phyloP scores from a whole-genome alignment of 2,329 filamentous ascomycete genomes.

The Penicillium sp. region DNA sequence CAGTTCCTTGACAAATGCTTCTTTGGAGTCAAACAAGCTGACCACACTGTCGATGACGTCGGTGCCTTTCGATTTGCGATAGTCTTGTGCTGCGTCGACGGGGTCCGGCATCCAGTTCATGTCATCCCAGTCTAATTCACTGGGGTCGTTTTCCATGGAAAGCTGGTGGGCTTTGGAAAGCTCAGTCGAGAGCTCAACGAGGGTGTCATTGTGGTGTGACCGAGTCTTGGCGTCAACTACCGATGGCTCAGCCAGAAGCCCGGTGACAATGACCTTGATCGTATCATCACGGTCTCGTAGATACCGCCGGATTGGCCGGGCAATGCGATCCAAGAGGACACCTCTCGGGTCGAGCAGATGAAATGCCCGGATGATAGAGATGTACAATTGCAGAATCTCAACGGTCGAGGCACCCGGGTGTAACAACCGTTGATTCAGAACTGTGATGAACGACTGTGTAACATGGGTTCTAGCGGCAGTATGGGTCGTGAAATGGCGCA shows the following conservation, averaged over 20 bases:
- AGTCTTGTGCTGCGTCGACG: conserved; percentile 88
- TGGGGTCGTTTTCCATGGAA: conserved; percentile 51
- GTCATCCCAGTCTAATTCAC: conserved; percentile 85
- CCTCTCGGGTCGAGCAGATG: conserved; percentile 65
- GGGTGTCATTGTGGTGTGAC: conserved; percentile 42
- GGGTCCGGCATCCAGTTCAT: conserved; percentile 93
- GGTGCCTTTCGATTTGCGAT: conserved; percentile 82
- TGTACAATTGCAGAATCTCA: conserved; percentile 68
- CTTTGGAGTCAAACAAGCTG: conserved; percentile 82
- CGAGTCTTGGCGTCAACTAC: conserved; percentile 38
- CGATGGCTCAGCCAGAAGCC: conserved; percentile 59
- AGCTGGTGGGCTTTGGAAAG: conserved; percentile 47
- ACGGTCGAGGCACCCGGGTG: conserved; percentile 67
- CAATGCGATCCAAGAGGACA: conserved; percentile 67
- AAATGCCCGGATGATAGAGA: conserved; percentile 67
- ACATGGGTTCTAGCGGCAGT: conserved; percentile 58
- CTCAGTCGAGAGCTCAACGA: conserved; percentile 57
- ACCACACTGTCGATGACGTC: conserved; percentile 92
- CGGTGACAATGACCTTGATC: conserved; percentile 65
- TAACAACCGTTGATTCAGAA: conserved; percentile 57
- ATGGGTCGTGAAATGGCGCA: conserved; percentile 59
- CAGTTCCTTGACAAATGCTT: conserved; percentile 92
- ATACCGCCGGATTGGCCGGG: conserved; percentile 64
- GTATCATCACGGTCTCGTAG: conserved; percentile 67
- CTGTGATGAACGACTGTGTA: conserved; percentile 56